These are phyloP conservation scores for Chondrostereum purpureum DNA, from an alignment of 1,284 basidiomycete species.

Conservation along the genomic window DNA sequence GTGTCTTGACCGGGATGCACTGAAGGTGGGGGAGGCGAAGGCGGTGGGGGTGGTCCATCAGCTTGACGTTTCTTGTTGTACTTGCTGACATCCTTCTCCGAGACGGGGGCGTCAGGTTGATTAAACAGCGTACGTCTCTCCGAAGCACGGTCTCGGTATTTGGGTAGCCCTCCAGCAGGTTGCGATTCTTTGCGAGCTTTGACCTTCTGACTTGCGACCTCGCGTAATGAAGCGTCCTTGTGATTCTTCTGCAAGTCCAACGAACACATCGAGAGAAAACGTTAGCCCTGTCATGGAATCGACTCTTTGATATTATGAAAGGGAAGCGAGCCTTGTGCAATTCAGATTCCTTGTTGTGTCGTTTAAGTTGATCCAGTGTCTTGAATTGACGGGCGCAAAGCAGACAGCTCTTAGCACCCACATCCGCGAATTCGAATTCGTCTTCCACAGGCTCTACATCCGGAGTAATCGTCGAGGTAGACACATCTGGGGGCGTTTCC, in stretches of 20 bases:
- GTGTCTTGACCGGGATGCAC: slow-evolving; percentile 70
- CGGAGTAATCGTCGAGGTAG: slow-evolving; percentile 20
- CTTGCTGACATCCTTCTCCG: slow-evolving; percentile 38
- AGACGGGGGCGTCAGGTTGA: slow-evolving; percentile 77
- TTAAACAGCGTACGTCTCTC: slow-evolving; percentile 85
- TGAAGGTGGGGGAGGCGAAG: slow-evolving; percentile 55
- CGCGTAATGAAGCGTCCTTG: slow-evolving; percentile 61
- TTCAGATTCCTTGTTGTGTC: slow-evolving; percentile 86
- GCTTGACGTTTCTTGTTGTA: slow-evolving; percentile 42
- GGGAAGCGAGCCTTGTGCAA: slow-evolving; percentile 78
- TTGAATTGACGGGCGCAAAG: slow-evolving; percentile 93
- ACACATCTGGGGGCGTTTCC: too few species aligned
- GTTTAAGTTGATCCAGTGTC: slow-evolving; percentile 70
- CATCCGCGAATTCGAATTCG: slow-evolving; percentile 7
- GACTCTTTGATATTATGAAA: slow-evolving; percentile 25
- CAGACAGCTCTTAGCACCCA: slow-evolving; percentile 58
- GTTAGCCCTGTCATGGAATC: slow-evolving; percentile 26
- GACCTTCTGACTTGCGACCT: slow-evolving; percentile 68
- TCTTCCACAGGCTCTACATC: slow-evolving; percentile 26
- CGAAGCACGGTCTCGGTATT: slow-evolving; percentile 88
- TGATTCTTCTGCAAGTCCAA: slow-evolving; percentile 67
- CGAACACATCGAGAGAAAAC: slow-evolving; percentile 6
- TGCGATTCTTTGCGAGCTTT: slow-evolving; percentile 34
- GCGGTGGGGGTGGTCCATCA: slow-evolving; percentile 57
- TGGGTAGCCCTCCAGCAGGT: slow-evolving; percentile 42